phyloP scores from a whole-genome alignment of 2,329 filamentous ascomycete species.

The Zasmidium citrigriseum region DNA sequence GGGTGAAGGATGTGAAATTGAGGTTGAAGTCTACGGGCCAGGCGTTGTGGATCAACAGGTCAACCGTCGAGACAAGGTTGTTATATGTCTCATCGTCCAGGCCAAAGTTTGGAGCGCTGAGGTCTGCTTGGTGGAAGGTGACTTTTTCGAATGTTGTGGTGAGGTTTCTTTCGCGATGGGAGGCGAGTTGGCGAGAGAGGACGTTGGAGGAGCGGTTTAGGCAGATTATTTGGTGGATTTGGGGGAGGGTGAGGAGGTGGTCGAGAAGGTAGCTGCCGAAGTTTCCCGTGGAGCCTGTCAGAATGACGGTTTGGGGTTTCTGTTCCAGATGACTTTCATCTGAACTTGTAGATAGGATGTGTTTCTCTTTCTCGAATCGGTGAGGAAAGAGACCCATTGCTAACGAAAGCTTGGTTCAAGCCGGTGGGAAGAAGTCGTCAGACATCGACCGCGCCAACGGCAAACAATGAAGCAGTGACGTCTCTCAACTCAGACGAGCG shows the following conservation, averaged over 20 bases:
- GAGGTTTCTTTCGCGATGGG: slow-evolving; percentile 15
- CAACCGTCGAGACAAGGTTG: slow-evolving; percentile 15
- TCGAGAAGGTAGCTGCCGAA: slow-evolving; percentile 36
- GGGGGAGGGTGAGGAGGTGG: neutral
- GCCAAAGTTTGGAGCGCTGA: slow-evolving; percentile 16
- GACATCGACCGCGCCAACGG: no score
- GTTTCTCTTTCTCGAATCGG: no score
- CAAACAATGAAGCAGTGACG: no score
- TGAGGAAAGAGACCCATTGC: no score
- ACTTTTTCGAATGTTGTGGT: slow-evolving; percentile 21
- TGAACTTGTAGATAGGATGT: neutral
- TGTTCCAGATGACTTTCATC: neutral
- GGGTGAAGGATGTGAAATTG: slow-evolving; percentile 26
- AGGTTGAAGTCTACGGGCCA: slow-evolving; percentile 38
- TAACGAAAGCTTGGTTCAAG: no score
- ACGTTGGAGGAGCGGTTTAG: slow-evolving; percentile 22
- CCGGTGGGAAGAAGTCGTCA: no score
- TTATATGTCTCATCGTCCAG: slow-evolving; percentile 16
- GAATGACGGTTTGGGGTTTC: slow-evolving; percentile 19
- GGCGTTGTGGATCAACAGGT: slow-evolving; percentile 33
- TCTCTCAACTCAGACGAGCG: no score
- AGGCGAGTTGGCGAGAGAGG: slow-evolving; percentile 5
- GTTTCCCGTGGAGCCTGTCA: slow-evolving; percentile 38
- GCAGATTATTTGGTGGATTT: slow-evolving; percentile 22
- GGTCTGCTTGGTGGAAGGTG: slow-evolving; percentile 18